Base-by-base conservation (phyloP, 2,329 filamentous ascomycete species). In the Pseudogymnoascus sp. region DNA sequence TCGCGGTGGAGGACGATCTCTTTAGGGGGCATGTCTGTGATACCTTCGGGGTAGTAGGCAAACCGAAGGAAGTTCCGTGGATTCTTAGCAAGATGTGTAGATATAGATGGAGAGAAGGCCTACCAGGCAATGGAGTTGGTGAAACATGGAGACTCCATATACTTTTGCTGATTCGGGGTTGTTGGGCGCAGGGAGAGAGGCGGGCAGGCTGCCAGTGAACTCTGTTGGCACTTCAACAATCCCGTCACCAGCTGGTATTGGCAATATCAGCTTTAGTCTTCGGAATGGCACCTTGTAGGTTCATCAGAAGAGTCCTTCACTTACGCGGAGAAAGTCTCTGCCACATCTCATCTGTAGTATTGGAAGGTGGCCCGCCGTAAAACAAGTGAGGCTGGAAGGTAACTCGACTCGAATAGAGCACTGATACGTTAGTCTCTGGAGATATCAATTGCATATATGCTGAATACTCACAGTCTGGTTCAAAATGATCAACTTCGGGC, bases 91-190 rank as follows among this genome's bases (percentile, higher is more conserved):
- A 58, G 15, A 7, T 31, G 27, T 9, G 13, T 37, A n/a, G 31
- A n/a, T n/a, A 18, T 31, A 25, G 35, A 33, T 37, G 36, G 59
- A 6, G 15, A 29, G 35, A 36, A 37, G 39, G 33, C 37, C 45
- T 31, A 55, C 42, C 9, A 64, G 61, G 7, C 63, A 63, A 39
- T 63, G 63, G 1, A 64, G 61, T 27, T 63, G 61, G 61, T 64
- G 63, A 37, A 64, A 64, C 61, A 63, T 61, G 48, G 58, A 63
- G 27, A 63, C 63, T 9, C 63, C 61, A 25, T 64, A 63, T 12
- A 64, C 62, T 42, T 63, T 63, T 37, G 48, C 42, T 36, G 37
- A 18, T 6, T 31, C 36, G 1, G 61, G 52, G 29, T 45, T 64
- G 63, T 64, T 10, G 12, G 48, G 48, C 4, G 39, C 39, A 42